Base-by-base conservation (phyloP, 345 rosid species). In the Syzygium jambos region DNA sequence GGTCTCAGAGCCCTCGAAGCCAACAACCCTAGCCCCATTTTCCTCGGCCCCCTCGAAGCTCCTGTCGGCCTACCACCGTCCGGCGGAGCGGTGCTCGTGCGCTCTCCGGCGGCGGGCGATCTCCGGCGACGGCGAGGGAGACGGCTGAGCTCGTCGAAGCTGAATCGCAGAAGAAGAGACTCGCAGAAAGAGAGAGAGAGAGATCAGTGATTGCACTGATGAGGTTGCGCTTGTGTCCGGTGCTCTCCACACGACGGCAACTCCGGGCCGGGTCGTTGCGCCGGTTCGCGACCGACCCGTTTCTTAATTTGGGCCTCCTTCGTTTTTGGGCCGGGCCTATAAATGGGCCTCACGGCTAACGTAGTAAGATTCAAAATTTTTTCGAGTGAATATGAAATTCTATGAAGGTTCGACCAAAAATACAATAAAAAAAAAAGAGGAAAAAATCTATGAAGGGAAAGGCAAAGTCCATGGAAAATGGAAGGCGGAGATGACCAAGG, bases 11-110 rank as follows among this genome's bases (percentile, higher is more conserved):
- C 91, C 89, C 98, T 93, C 27, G 98, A 95, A 86, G 98, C 96
- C 92, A 96, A 89, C 85, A 91, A 87, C 78, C 96, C 98, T 88
- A 95, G 88, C 86, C 98, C 99, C 99, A 97, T 97, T 17, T 17
- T 85, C 80, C 80, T 38, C 65, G 29, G 12, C 73, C 78, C 78
- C 17, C 78, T 8, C 78, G 22, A 43, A 5, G 41, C 46, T 68
- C 78, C 17, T 30, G 38, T 5, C 46, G 46, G 25, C 80, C 80
- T 19, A 73, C 43, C 34, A 23, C 38, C 49, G 49, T n/a, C 38
- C 38, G 34, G 34, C 49, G 78, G 43, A 65, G 1, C 78, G 41
- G 78, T 34, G 41, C 21, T 63, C 34, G 38, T 2, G 17, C 34
- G 34, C 16, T 29, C n/a, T n/a, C n/a, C n/a, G 77, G 16, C 38